These are phyloP conservation scores for Beauveria medogensis DNA, from an alignment of 2,329 filamentous ascomycete species.

Conservation along the genomic window DNA sequence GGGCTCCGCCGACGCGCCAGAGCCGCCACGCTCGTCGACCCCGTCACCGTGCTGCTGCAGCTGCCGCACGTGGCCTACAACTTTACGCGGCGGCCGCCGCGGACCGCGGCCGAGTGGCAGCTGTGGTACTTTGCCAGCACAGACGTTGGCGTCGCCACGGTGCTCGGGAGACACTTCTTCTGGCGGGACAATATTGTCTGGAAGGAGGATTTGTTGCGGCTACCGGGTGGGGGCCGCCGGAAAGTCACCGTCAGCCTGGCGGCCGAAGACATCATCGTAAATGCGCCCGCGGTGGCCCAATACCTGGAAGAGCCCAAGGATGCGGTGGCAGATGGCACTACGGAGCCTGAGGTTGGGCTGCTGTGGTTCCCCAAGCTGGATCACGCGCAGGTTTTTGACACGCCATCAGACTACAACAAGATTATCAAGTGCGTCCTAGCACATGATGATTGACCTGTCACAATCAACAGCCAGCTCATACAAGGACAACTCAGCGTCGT, in stretches of 20 bases:
- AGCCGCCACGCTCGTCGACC: constrained; percentile 45
- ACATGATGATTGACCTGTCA: constrained; percentile 3
- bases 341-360: constrained; percentile 40
- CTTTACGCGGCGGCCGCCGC: constrained; percentile 49
- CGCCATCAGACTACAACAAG: constrained; percentile 18
- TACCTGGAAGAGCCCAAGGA: constrained; percentile 36
- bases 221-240: constrained; percentile 17
- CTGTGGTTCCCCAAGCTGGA: constrained; percentile 54
- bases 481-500: not conserved
- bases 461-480: not conserved
- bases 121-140: constrained; percentile 63
- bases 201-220: constrained; percentile 51
- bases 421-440: constrained; percentile 23
- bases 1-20: constrained; percentile 41
- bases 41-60: constrained; percentile 60
- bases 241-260: constrained; percentile 50
- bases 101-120: constrained; percentile 58
- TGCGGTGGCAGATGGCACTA: constrained; percentile 14
- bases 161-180: constrained; percentile 59
- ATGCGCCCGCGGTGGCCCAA: constrained; percentile 47
- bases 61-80: constrained; percentile 65
- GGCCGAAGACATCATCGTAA: constrained; percentile 56
- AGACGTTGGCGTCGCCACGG: constrained; percentile 58
- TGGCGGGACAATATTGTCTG: constrained; percentile 65
- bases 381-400: constrained; percentile 55